Percentiles rank a stretch among this genome's conserved stretches.
Conservation (phyloP, 495 filamentous ascomycete species). For the Friedmanniomyces simplex region DNA sequence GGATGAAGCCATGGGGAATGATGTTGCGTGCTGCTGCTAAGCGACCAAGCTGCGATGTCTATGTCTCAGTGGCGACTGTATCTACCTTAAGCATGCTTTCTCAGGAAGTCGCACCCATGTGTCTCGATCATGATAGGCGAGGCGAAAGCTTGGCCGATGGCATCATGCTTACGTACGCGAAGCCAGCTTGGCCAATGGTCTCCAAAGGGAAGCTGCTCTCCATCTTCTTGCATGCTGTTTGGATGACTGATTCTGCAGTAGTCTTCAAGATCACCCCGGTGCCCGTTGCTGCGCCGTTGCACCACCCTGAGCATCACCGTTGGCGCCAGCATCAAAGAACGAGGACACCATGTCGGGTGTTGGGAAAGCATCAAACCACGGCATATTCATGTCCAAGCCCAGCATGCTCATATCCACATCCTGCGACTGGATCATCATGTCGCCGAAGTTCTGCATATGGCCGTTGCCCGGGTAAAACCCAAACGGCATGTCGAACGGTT, state of each 20-base stretch:
- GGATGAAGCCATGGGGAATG: not conserved
- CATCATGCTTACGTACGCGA: not conserved
- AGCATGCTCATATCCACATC: conserved; percentile 54
- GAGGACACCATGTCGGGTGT: not conserved
- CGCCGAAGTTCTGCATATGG: conserved; percentile 28
- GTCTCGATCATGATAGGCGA: not conserved
- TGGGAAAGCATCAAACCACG: conserved; percentile 45
- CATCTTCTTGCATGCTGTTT: too few species aligned
- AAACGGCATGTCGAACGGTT: not conserved
- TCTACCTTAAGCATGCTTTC: too few species aligned
- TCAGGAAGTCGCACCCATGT: too few species aligned
- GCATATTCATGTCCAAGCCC: conserved; percentile 45
- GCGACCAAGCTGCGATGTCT: too few species aligned
- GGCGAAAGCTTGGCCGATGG: not conserved
- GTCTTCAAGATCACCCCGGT: not conserved
- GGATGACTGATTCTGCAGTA: too few species aligned
- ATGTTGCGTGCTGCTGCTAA: too few species aligned
- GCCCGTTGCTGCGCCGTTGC: not conserved
- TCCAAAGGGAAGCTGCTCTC: too few species aligned
- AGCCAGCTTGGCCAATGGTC: not conserved
- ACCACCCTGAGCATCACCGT: not conserved
- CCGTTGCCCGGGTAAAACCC: not conserved
- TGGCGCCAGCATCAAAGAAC: conserved; percentile 1
- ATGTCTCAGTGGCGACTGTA: not conserved
- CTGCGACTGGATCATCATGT: conserved; percentile 60